Evolutionary conservation across 768 basidiomycete species (phyloP).

Genomic region (Nevesoporus exiguus): DNA sequence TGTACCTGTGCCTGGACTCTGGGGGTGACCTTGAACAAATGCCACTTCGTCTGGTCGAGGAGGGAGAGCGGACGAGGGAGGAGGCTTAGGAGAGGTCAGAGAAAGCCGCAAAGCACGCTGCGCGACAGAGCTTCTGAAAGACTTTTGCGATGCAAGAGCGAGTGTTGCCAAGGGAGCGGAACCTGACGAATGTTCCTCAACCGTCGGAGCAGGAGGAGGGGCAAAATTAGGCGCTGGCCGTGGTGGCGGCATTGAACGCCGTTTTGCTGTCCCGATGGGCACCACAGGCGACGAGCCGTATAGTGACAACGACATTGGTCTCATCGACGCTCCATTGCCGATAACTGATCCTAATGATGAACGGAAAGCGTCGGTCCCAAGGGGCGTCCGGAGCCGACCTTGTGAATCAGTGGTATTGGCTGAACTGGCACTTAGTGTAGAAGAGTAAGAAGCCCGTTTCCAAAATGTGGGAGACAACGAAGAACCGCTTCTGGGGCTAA

Average conservation of each 20-base stretch:
- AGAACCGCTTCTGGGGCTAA: conserved; percentile 42
- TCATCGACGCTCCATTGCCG: conserved; percentile 1
- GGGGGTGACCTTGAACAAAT: conserved; percentile 27
- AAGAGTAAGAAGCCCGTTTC: conserved; percentile 52
- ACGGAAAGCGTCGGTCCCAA: conserved; percentile 6
- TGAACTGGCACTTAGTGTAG: conserved; percentile 43
- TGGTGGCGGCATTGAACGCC: conserved; percentile 67
- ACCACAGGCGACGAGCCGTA: conserved; percentile 12
- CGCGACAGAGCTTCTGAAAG: conserved; percentile 55
- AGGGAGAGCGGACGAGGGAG: conserved; percentile 58
- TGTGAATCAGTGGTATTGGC: conserved; percentile 43
- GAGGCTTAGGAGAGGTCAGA: conserved; percentile 58
- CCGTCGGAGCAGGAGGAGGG: conserved; percentile 61
- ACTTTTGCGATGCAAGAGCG: conserved; percentile 21
- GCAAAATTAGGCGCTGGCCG: conserved; percentile 70
- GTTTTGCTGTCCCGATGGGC: conserved; percentile 36
- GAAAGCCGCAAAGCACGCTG: conserved; percentile 58
- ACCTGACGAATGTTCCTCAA: conserved; percentile 14
- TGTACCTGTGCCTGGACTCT: conserved; percentile 32
- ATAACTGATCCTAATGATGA: conserved; percentile 12
- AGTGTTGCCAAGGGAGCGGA: conserved; percentile 2
- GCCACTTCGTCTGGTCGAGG: conserved; percentile 61
- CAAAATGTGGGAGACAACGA: conserved; percentile 49
- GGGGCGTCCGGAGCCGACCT: conserved; percentile 3
- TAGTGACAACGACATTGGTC: conserved; percentile 24